Conservation (phyloP, 192 early-diverging fungal genomes). For the Gigaspora rosea region DNA sequence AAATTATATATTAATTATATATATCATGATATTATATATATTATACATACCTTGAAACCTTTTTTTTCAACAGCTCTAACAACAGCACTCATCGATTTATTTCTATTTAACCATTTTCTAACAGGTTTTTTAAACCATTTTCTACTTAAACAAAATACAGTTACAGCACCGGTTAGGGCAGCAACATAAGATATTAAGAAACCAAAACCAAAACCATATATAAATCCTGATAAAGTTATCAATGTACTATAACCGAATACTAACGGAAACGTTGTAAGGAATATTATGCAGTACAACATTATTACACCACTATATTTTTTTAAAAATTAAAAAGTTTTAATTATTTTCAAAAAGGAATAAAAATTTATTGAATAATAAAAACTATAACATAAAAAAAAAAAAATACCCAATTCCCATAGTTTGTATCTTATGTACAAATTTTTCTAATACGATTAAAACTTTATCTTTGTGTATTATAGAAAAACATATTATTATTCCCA, state of each 20-base stretch:
- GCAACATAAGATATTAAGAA: constrained; percentile 60
- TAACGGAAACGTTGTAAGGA: constrained; percentile 68
- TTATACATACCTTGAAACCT: constrained; percentile 56
- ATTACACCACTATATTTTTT: background rate
- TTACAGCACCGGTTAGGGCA: constrained; percentile 55
- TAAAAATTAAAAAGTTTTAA: no score
- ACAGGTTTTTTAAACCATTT: constrained; percentile 51
- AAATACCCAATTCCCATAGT: no score
- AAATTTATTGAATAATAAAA: no score
- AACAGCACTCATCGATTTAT: constrained; percentile 52
- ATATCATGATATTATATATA: background rate
- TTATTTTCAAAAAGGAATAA: no score
- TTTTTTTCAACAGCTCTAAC: constrained; percentile 61
- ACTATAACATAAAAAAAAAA: no score
- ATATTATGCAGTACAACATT: constrained; percentile 38
- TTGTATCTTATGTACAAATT: no score
- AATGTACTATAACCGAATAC: constrained; percentile 68
- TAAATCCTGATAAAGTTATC: constrained; percentile 65
- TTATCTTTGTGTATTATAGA: no score
- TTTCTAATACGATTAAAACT: no score
- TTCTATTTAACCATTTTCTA: constrained; percentile 41
- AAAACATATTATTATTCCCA: no score
- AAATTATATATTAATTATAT: background rate
- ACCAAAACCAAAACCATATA: constrained; percentile 62
- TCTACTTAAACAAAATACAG: constrained; percentile 57